Percentiles rank a stretch among this genome's conserved stretches.
These are phyloP conservation scores for Fraxinus anomala DNA, from an alignment of 257 asterid genomes.

Conservation along the genomic window DNA sequence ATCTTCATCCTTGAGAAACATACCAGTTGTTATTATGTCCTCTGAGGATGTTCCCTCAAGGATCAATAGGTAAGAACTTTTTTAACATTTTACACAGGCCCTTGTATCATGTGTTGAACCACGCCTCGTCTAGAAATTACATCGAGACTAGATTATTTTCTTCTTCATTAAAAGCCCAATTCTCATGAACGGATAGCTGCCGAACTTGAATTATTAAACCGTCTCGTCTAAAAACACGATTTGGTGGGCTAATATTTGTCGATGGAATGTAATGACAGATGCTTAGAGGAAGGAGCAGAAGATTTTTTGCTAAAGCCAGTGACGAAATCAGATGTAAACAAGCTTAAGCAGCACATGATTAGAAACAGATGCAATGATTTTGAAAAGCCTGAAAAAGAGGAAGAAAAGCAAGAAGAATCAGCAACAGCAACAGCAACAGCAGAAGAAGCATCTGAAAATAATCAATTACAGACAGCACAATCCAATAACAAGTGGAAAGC, in stretches of 20 bases:
- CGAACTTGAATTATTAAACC: not conserved
- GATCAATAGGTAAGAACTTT: slow-evolving; percentile 65
- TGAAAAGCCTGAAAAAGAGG: slow-evolving; percentile 37
- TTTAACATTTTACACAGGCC: not conserved
- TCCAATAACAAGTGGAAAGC: slow-evolving; percentile 54
- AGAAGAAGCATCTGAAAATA: slow-evolving; percentile 18
- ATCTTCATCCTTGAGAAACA: slow-evolving; percentile 74
- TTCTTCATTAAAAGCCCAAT: not conserved
- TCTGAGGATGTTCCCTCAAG: slow-evolving; percentile 96
- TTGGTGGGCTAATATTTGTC: not conserved
- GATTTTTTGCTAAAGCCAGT: slow-evolving; percentile 91
- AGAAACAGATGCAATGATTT: slow-evolving; percentile 48
- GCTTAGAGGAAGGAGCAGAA: slow-evolving; percentile 95
- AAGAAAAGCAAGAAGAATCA: slow-evolving; percentile 25
- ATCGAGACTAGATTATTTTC: not conserved
- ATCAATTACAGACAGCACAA: slow-evolving; percentile 19
- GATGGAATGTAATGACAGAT: slow-evolving; percentile 40
- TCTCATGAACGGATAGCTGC: not conserved
- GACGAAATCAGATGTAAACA: slow-evolving; percentile 75
- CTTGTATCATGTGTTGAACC: not conserved
- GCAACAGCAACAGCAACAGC: not conserved
- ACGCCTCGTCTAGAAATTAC: not conserved
- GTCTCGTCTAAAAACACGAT: not conserved
- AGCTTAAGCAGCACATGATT: slow-evolving; percentile 77
- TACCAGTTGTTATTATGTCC: slow-evolving; percentile 98